Evolutionary conservation across 2,329 filamentous ascomycete genomes (phyloP).

Genomic region (Fusarium pseudocircinatum): DNA sequence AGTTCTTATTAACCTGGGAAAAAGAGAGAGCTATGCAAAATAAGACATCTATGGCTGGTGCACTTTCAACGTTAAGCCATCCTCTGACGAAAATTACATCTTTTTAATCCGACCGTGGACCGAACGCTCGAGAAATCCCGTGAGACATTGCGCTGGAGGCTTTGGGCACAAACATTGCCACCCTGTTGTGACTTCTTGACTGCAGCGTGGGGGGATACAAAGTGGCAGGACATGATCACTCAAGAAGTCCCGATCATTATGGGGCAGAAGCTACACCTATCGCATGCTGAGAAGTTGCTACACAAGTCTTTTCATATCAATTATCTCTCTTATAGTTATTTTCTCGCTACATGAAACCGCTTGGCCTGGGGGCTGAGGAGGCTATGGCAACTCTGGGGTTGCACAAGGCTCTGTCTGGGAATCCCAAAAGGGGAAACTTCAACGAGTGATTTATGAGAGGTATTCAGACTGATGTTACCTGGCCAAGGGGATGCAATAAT

Average conservation of each 20-base stretch:
- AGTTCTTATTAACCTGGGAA: no score
- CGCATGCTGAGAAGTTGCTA: rapidly evolving
- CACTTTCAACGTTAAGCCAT: neutral
- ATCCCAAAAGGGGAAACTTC: neutral
- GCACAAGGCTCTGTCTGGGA: neutral
- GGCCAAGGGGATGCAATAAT: no score
- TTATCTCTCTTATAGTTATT: rapidly evolving
- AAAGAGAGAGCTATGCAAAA: rapidly evolving
- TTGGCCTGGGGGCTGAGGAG: neutral
- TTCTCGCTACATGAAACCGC: neutral
- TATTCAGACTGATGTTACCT: neutral
- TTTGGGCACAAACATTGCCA: neutral
- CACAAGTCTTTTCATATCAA: neutral
- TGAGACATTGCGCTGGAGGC: neutral
- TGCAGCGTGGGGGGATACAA: neutral
- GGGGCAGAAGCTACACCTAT: neutral
- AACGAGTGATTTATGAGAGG: neutral
- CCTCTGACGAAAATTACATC: no score
- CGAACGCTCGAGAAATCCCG: neutral
- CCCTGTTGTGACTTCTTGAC: neutral
- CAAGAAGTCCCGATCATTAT: no score
- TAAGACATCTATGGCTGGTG: neutral
- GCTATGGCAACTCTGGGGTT: no score
- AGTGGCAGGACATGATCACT: neutral
- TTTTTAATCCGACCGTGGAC: no score